Conservation (phyloP, 1,284 basidiomycete genomes). For the Takashimella tepidaria region DNA sequence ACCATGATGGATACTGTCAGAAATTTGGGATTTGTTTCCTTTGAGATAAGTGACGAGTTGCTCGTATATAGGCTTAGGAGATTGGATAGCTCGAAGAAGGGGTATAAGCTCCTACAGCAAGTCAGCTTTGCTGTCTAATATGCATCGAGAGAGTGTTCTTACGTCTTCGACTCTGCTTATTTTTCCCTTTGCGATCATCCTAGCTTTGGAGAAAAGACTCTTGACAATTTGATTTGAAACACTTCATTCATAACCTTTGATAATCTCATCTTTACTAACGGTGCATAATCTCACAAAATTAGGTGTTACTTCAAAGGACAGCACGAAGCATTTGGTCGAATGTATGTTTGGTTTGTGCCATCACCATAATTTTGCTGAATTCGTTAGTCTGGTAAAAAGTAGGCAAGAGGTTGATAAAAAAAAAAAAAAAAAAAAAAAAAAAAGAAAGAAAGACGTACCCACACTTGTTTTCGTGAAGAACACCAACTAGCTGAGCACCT, state of each 20-base stretch:
- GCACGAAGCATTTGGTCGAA: slow-evolving; percentile 63
- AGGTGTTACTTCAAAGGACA: slow-evolving; percentile 51
- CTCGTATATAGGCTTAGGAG: neutral
- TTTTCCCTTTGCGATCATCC: neutral
- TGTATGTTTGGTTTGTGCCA: slow-evolving; percentile 59
- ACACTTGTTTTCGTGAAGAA: slow-evolving; percentile 55
- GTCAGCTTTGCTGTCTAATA: neutral
- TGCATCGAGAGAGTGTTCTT: neutral
- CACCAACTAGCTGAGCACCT: slow-evolving; percentile 60
- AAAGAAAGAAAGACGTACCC: slow-evolving; percentile 63
- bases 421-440: too few species aligned
- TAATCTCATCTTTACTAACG: slow-evolving; percentile 57
- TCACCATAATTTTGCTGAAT: neutral
- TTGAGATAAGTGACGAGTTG: neutral
- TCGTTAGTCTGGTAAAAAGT: neutral
- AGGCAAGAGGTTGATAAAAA: too few species aligned
- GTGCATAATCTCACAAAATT: slow-evolving; percentile 62
- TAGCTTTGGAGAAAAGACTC: neutral
- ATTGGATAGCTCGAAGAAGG: neutral
- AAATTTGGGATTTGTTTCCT: too few species aligned
- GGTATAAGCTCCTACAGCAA: neutral
- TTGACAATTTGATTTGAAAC: neutral
- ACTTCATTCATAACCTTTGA: slow-evolving; percentile 29
- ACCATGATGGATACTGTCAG: too few species aligned
- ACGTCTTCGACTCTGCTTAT: neutral